Evolutionary conservation across 2,329 filamentous ascomycete genomes (phyloP), one percentile per base, ranked within the genome.

Genomic region (Nemania sp.): DNA sequence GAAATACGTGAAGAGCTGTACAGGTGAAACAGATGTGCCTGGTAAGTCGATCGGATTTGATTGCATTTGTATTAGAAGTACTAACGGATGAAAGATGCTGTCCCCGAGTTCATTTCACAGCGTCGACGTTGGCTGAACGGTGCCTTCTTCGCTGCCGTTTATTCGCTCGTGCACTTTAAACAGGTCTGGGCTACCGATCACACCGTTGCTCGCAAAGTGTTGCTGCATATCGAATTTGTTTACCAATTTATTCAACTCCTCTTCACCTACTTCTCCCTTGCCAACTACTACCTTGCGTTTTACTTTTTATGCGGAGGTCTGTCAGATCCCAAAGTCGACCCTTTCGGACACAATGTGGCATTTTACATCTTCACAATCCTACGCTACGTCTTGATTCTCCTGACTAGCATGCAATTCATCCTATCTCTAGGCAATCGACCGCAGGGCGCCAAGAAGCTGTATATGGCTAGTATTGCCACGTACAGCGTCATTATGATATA

Each of bases 271-370:
- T 98, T 99, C 84, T 97, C 95, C 11, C 89, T 99, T 47, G 94
- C 95, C 80, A 99, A 99, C 84, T 99, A 98, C 85, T 99, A 98
- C 80, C 90, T 99, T 60, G 97, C 94, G 66, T 99, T 99, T 83
- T 99, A 94, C 87, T 99, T 99, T 83, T 91, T 99, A 73, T 94
- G 94, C 24, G 96, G 96, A 51, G 97, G 94, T 47, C 86, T 99
- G 18, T 88, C 92, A 0, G 93, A 98, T 75, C 83, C 88, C 0
- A 83, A 84, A 27, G 85, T 97, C 72, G 96, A 99, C 79, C 97
- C 97, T 0, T 99, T 99, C 74, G 94, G 94, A 18, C 92, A 97
- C 80, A 87, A 90, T 70, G 90, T 97, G 71, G 95, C 93, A 56
- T 88, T 89, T 72, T 89, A 92, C 81, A 92, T 99, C 78, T 99